Percentiles rank a stretch among this genome's conserved stretches.
Evolutionary conservation across 495 filamentous ascomycete species (phyloP).

Genomic region (Hypoxylon fuscum): DNA sequence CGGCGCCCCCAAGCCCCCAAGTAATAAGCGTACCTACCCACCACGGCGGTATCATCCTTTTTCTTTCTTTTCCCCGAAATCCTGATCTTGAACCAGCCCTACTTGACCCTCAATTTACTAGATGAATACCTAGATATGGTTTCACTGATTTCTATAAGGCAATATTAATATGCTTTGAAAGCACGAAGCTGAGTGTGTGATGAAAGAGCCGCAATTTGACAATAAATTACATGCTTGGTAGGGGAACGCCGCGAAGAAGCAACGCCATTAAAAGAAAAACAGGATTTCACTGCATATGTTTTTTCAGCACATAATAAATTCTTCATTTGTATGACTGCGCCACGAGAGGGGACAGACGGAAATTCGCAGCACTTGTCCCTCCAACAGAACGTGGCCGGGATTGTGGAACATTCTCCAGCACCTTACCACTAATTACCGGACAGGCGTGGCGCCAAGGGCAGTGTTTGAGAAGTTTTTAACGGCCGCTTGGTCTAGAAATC

Average conservation of each 20-base stretch:
- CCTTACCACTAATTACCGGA: slow-evolving; percentile 25
- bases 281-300: not conserved
- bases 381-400: slow-evolving; percentile 15
- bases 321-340: slow-evolving; percentile 14
- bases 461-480: slow-evolving; percentile 30
- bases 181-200: no score
- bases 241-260: not conserved
- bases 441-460: slow-evolving; percentile 24
- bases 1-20: not conserved
- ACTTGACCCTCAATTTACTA: slow-evolving; percentile 13
- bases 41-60: slow-evolving; percentile 8
- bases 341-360: slow-evolving; percentile 1
- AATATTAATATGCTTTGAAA: no score
- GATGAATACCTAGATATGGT: slow-evolving; percentile 16
- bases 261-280: not conserved
- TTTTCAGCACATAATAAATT: slow-evolving; percentile 1
- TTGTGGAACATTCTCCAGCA: slow-evolving; percentile 36
- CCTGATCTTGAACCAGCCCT: slow-evolving; percentile 21
- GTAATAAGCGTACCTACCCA: slow-evolving; percentile 10
- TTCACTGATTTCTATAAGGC: slow-evolving; percentile 9
- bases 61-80: slow-evolving; percentile 19
- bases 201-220: no score
- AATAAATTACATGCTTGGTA: no score
- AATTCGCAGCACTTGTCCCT: not conserved
- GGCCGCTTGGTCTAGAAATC: slow-evolving; percentile 20